Evolutionary conservation across 345 rosid genomes (phyloP).

Genomic region (Raphanus sativus): DNA sequence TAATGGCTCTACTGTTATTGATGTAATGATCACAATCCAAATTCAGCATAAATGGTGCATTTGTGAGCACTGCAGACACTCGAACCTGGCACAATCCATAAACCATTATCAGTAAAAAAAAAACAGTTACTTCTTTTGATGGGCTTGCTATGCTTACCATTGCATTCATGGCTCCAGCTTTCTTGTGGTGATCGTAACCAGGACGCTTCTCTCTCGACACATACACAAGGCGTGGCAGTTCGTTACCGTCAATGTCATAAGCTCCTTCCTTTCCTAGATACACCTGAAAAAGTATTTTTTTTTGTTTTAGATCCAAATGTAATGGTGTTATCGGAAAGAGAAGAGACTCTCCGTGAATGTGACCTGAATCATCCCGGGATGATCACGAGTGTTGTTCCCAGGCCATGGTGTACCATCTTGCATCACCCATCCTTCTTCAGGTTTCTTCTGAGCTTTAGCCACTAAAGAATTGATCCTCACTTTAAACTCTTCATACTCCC

Average conservation of each 20-base stretch:
- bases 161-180: conserved; percentile 99
- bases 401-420: conserved; percentile 99
- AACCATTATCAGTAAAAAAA: background rate
- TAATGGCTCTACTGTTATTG: conserved; percentile 83
- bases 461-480: conserved; percentile 88
- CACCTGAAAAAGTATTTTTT: too few species aligned
- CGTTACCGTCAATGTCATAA: conserved; percentile 87
- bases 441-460: conserved; percentile 93
- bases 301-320: background rate
- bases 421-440: conserved; percentile 99
- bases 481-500: conserved; percentile 97
- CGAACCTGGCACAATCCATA: conserved; percentile 55
- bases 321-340: background rate
- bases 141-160: conserved; percentile 46
- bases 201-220: conserved; percentile 98
- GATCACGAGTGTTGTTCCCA: conserved; percentile 96
- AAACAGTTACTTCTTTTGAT: background rate
- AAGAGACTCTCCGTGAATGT: background rate
- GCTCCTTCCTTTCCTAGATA: conserved; percentile 96
- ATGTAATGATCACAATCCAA: conserved; percentile 95
- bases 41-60: conserved; percentile 90
- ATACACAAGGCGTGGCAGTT: conserved; percentile 81
- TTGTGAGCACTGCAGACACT: conserved; percentile 94
- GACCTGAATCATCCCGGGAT: conserved; percentile 99
- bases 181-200: conserved; percentile 92